These are phyloP conservation scores for Aphanocladium album DNA, from an alignment of 2,329 filamentous ascomycete species.

Conservation along the genomic window DNA sequence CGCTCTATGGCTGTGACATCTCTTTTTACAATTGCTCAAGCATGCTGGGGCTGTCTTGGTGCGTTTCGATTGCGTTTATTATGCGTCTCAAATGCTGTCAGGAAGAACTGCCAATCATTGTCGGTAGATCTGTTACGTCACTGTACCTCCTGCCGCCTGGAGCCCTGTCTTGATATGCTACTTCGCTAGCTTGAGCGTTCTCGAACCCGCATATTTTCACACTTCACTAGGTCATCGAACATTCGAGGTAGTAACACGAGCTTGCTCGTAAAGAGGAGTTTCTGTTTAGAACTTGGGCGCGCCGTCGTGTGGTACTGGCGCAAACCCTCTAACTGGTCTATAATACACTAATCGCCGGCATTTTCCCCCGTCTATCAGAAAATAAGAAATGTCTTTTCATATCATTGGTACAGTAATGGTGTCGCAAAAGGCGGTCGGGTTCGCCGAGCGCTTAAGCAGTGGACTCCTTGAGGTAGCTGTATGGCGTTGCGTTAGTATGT, in stretches of 20 bases:
- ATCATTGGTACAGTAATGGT: conserved; percentile 10
- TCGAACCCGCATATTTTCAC: too few species aligned
- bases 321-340: conserved; percentile 28
- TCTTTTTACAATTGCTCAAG: too few species aligned
- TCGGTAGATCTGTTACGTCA: too few species aligned
- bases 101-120: too few species aligned
- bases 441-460: conserved; percentile 54
- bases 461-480: conserved; percentile 62
- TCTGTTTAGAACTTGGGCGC: conserved; percentile 23
- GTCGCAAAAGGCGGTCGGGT: too few species aligned
- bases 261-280: conserved; percentile 29
- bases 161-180: too few species aligned
- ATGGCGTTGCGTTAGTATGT: conserved; percentile 22
- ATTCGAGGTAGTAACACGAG: not conserved
- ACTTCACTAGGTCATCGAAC: not conserved
- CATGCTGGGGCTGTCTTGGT: too few species aligned
- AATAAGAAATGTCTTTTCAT: conserved; percentile 10
- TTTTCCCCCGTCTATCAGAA: conserved; percentile 30
- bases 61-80: too few species aligned
- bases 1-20: too few species aligned
- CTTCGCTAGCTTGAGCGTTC: too few species aligned
- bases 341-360: conserved; percentile 31
- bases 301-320: conserved; percentile 27
- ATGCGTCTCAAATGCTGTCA: too few species aligned
- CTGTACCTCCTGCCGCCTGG: too few species aligned